Percentiles rank a stretch among this genome's conserved stretches.
phyloP scores from a whole-genome alignment of 2,329 filamentous ascomycete species.

The Fusarium sp. region DNA sequence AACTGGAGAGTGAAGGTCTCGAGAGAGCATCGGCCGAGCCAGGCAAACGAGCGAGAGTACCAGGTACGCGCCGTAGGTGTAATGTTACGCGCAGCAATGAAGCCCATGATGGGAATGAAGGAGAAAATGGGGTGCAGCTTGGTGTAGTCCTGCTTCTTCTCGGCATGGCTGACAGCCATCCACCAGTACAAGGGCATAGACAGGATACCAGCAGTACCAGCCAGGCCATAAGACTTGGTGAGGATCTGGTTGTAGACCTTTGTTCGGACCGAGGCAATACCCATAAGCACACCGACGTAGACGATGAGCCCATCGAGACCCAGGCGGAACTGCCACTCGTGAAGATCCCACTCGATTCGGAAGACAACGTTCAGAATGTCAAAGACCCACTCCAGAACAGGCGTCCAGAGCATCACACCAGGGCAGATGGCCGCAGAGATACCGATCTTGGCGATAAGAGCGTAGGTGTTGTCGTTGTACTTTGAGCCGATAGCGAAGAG shows the following conservation, averaged over 20 bases:
- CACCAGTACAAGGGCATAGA: slow-evolving; percentile 49
- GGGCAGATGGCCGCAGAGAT: slow-evolving; percentile 60
- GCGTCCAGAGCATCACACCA: slow-evolving; percentile 35
- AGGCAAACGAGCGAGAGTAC: slow-evolving; percentile 61
- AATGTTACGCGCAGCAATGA: slow-evolving; percentile 67
- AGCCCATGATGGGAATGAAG: slow-evolving; percentile 67
- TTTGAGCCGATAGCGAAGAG: slow-evolving; percentile 63
- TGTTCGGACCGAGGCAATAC: slow-evolving; percentile 43
- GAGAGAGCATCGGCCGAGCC: slow-evolving; percentile 69
- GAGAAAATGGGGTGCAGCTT: slow-evolving; percentile 68
- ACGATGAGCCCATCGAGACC: slow-evolving; percentile 69
- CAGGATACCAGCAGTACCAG: slow-evolving; percentile 32
- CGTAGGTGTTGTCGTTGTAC: slow-evolving; percentile 60
- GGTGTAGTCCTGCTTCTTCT: slow-evolving; percentile 59
- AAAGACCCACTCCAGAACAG: slow-evolving; percentile 41
- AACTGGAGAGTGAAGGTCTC: slow-evolving; percentile 74
- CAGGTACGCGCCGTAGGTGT: slow-evolving; percentile 31
- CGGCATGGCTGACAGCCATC: slow-evolving; percentile 50
- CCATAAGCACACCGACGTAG: slow-evolving; percentile 68
- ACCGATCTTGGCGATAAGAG: slow-evolving; percentile 65
- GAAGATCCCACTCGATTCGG: slow-evolving; percentile 63
- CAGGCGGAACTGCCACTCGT: slow-evolving; percentile 66
- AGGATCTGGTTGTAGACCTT: slow-evolving; percentile 41
- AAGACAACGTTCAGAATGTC: slow-evolving; percentile 57
- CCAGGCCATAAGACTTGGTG: slow-evolving; percentile 37